Conservation (phyloP, 1,139 yeast species). For the Kluyveromyces sp. region DNA sequence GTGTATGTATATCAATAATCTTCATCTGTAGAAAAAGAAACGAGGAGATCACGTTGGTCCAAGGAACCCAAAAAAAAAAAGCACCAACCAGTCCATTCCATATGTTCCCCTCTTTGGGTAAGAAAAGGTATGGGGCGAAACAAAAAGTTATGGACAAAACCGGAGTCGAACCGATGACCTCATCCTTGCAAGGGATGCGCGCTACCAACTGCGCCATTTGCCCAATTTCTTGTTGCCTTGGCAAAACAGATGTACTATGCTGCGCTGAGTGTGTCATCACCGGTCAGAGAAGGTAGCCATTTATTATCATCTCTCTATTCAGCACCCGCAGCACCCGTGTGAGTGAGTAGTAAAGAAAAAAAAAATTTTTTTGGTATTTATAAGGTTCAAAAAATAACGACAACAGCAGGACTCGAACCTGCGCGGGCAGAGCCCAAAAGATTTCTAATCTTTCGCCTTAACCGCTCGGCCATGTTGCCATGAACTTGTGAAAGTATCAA, state of each 20-base stretch:
- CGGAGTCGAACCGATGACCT: constrained; percentile 82
- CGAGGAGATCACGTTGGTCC: too few relatives aligned
- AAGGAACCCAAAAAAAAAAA: too few relatives aligned
- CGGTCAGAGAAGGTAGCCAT: background rate
- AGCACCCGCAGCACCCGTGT: background rate
- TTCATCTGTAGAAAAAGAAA: too few relatives aligned
- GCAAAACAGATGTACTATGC: background rate
- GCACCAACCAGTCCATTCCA: too few relatives aligned
- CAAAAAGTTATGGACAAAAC: constrained; percentile 52
- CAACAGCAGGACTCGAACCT: constrained; percentile 28
- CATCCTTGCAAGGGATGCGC: constrained; percentile 80
- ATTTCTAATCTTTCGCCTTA: constrained; percentile 29
- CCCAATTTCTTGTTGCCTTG: constrained; percentile 33
- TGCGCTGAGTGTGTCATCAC: too few relatives aligned
- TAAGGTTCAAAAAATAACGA: constrained; percentile 12
- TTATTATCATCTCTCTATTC: too few relatives aligned
- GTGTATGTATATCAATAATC: too few relatives aligned
- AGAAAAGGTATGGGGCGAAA: background rate
- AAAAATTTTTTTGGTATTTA: background rate
- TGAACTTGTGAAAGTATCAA: background rate
- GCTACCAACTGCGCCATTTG: constrained; percentile 86
- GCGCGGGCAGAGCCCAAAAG: constrained; percentile 30
- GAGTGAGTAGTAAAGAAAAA: background rate
- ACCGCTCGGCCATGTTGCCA: constrained; percentile 29
- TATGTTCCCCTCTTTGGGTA: background rate